phyloP scores from a whole-genome alignment of 148 eudicot genomes.

The Persicaria maculosa region DNA sequence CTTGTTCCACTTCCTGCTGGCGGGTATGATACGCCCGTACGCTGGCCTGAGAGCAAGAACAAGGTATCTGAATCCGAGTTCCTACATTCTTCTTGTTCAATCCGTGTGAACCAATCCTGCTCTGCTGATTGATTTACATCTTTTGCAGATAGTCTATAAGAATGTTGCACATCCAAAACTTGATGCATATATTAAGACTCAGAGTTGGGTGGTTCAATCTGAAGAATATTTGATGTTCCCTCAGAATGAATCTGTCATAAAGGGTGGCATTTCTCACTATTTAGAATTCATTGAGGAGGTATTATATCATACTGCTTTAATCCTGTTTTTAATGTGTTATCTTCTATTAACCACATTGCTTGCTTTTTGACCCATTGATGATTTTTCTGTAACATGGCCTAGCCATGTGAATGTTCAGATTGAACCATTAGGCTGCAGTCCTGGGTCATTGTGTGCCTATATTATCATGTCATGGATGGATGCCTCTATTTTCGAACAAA shows the following conservation, averaged over 20 bases:
- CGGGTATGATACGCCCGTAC: constrained; percentile 71
- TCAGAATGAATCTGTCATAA: constrained; percentile 51
- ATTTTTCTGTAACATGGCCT: background rate
- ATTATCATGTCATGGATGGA: background rate
- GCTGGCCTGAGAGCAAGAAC: constrained; percentile 77
- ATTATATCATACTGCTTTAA: constrained; percentile 3
- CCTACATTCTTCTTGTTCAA: background rate
- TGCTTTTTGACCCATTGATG: background rate
- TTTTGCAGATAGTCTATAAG: constrained; percentile 65
- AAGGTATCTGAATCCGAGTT: constrained; percentile 42
- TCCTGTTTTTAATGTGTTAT: background rate
- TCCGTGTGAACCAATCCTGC: background rate
- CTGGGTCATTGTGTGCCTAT: background rate
- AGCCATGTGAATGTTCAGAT: background rate
- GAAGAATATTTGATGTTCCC: constrained; percentile 81
- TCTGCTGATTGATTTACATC: constrained; percentile 18
- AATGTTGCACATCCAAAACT: constrained; percentile 95
- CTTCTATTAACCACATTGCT: background rate
- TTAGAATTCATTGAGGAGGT: constrained; percentile 91
- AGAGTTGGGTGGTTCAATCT: constrained; percentile 56
- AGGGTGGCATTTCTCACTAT: constrained; percentile 69
- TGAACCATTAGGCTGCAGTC: background rate
- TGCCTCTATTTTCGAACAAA: background rate
- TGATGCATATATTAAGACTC: constrained; percentile 58
- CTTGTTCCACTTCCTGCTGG: constrained; percentile 85